Evolutionary conservation across 768 basidiomycete genomes (phyloP), one percentile per base, ranked within the genome.

Genomic region (Amylocystis lapponica): DNA sequence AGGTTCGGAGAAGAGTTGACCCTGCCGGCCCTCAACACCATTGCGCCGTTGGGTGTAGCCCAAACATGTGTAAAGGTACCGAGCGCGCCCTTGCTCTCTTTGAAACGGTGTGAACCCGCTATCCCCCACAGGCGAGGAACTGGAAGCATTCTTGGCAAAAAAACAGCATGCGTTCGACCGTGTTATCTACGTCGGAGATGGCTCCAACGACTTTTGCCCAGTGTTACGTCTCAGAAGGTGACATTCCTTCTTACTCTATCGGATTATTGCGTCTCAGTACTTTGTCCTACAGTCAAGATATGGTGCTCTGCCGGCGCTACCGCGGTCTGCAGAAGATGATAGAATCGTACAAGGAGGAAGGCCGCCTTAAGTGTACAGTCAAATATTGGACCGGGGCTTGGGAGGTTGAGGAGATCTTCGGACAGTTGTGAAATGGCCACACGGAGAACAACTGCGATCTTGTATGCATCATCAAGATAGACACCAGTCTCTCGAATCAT

Each of bases 11-110:
- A 12, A 74, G 85, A 33, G 70, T 97, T 32, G 84, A 83, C 46
- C 87, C 89, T 10, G 52, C 66, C 17, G 87, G 79, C 1, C 81
- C 81, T 2, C 91, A 91, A 46, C 96, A 98, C 62, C 59, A 57
- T 6, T 99, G 96, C 66, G 69, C 68, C 33, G 74, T 95, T 39
- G 95, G 95, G 5, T 99, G 96, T 69, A 82, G 83, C 44, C 78
- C 83, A 12, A 98, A 99, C 70, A 96, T 99, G 94, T 99, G 96
- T 73, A 99, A 99, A 71, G 91, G 90, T 82, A 16, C 31, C 41
- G 19, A 17, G n/a, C 32, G 13, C 14, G 27, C 8, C 26, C 35
- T 7, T 9, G 23, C 8, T 23, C 36, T 5, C 9, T 26, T 14
- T 29, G 19, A 6, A 7, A 10, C n/a, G n/a, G n/a, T n/a, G n/a